Conservation (phyloP, 441 rosid genomes). For the Monsonia emarginata region DNA sequence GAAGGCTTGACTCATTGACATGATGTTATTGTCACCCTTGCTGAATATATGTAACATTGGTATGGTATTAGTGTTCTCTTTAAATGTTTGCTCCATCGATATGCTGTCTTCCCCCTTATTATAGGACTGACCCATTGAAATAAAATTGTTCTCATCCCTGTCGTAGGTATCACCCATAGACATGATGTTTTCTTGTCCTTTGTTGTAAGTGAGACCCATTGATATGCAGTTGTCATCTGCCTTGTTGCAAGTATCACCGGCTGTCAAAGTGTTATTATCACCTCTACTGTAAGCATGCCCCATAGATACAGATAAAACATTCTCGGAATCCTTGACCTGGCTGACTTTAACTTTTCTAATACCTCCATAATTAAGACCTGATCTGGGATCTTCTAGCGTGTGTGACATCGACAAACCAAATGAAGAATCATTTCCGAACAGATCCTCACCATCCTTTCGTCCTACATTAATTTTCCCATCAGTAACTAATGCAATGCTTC, state of each 20-base stretch:
- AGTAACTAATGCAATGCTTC: slow-evolving; percentile 32
- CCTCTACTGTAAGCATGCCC: slow-evolving; percentile 30
- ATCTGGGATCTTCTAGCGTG: slow-evolving; percentile 35
- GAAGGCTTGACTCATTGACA: slow-evolving; percentile 31
- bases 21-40: slow-evolving; percentile 27
- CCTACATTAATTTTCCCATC: slow-evolving; percentile 29
- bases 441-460: slow-evolving; percentile 33
- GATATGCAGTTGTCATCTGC: slow-evolving; percentile 21
- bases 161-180: slow-evolving; percentile 25
- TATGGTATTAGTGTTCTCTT: slow-evolving; percentile 29
- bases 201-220: slow-evolving; percentile 23
- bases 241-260: slow-evolving; percentile 23
- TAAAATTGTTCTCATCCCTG: slow-evolving; percentile 35
- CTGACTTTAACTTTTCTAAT: slow-evolving; percentile 48
- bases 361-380: slow-evolving; percentile 39
- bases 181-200: slow-evolving; percentile 20
- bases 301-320: slow-evolving; percentile 30
- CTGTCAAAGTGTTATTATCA: slow-evolving; percentile 27
- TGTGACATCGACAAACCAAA: slow-evolving; percentile 54
- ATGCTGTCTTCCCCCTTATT: slow-evolving; percentile 35
- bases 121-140: slow-evolving; percentile 40
- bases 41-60: slow-evolving; percentile 46
- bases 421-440: slow-evolving; percentile 35
- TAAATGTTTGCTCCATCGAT: slow-evolving; percentile 31
- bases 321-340: slow-evolving; percentile 42